Evolutionary conservation across 2,329 filamentous ascomycete species (phyloP), one percentile per base, ranked within the genome.

Genomic region (Alternaria infectoria): DNA sequence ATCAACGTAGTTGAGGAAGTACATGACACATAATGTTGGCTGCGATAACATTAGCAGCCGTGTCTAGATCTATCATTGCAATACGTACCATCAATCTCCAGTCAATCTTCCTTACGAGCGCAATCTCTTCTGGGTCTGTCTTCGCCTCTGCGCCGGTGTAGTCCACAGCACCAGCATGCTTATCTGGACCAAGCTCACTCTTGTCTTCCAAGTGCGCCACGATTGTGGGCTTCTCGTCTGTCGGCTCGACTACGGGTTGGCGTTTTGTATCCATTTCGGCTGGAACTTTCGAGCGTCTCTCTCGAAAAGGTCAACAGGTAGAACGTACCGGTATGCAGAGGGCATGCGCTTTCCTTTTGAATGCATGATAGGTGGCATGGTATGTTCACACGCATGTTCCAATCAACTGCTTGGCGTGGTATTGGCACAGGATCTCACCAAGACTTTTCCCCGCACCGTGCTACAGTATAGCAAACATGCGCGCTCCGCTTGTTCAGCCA

Each of bases 1-100:
- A 70, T 90, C 88, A 7, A 77, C 74, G 47, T 77, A 80, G 49
- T 80, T 80, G 10, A 74, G 59, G 17, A 78, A 83, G 51, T 83
- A 83, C 82, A 83, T 83, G 5, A 69, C 71, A 61, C 77, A 81
- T 25, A 82, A 58, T 10, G 76, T 81, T 2, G 83, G 82, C 80
- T 77, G 9, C 19, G 11, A 4, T 4, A 1, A 25, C 13, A 32
- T 62, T 23, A 61, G 44, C 19, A 8, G 13, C 4, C n/a, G 4
- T n/a, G 2, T 11, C 15, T 9, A 4, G 12, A 19, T 36, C 13
- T 32, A 4, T 13, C 15, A 13, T 11, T 1, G 43, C 5, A 30
- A 30, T 26, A 46, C 61, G 13, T 64, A 74, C 73, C 70, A 78
- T 77, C 7, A 79, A 65, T 40, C 74, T 66, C 66, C 67, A 70